Conservation (phyloP, 2,329 filamentous ascomycete species). For the Neonectria ditissima region DNA sequence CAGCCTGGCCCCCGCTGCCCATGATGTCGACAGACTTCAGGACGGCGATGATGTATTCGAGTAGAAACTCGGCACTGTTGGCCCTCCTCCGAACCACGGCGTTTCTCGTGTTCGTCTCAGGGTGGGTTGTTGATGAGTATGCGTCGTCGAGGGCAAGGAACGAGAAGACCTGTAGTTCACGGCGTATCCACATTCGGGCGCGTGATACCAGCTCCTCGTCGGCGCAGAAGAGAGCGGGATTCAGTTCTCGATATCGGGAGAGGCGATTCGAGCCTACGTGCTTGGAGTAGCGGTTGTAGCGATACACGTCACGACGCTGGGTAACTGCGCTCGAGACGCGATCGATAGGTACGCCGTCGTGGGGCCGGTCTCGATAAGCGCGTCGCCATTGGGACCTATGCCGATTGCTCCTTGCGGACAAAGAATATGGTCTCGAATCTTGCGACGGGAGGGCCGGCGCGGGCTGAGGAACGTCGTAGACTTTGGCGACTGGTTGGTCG, state of each 20-base stretch:
- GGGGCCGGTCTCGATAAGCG: slow-evolving; percentile 20
- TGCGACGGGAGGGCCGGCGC: slow-evolving; percentile 42
- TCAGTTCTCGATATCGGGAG: slow-evolving; percentile 82
- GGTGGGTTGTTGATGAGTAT: slow-evolving; percentile 26
- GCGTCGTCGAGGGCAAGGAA: slow-evolving; percentile 66
- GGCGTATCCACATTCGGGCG: slow-evolving; percentile 83
- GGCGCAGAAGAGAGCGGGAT: slow-evolving; percentile 71
- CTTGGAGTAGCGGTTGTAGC: slow-evolving; percentile 76
- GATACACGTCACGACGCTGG: slow-evolving; percentile 79
- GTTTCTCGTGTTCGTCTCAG: slow-evolving; percentile 16
- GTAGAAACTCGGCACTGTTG: slow-evolving; percentile 83
- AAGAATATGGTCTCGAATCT: slow-evolving; percentile 19
- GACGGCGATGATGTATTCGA: slow-evolving; percentile 88
- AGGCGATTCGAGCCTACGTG: slow-evolving; percentile 85
- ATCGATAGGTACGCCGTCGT: slow-evolving; percentile 16
- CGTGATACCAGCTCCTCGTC: slow-evolving; percentile 78
- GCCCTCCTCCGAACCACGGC: slow-evolving; percentile 53
- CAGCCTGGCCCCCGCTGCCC: slow-evolving; percentile 80
- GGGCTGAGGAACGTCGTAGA: slow-evolving; percentile 67
- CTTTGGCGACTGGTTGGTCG: slow-evolving; percentile 55
- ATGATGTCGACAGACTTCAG: slow-evolving; percentile 86
- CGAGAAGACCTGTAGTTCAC: slow-evolving; percentile 85
- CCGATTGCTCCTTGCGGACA: slow-evolving; percentile 10
- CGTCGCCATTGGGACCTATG: slow-evolving; percentile 21
- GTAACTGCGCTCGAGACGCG: slow-evolving; percentile 35